Evolutionary conservation across 2,329 filamentous ascomycete species (phyloP).

Genomic region (Fusarium sp.): DNA sequence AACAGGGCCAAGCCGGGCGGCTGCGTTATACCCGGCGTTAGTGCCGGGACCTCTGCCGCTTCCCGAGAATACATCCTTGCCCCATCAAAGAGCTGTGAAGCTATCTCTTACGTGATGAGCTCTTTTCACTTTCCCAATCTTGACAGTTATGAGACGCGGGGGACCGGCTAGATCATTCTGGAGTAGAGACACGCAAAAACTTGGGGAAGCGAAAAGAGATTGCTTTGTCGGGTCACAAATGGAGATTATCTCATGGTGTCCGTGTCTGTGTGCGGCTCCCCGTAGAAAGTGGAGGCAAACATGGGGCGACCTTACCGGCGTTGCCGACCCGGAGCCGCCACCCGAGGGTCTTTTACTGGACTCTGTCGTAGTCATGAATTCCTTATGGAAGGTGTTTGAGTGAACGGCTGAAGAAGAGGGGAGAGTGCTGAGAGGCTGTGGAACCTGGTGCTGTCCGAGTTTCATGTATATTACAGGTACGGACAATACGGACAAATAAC

Average conservation of each 20-base stretch:
- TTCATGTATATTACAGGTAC: not conserved
- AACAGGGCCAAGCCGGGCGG: not conserved
- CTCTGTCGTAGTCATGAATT: not conserved
- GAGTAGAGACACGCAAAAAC: conserved; percentile 18
- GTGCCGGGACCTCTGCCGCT: not conserved
- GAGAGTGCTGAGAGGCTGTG: not conserved
- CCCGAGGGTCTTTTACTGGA: not conserved
- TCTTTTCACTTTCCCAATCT: not conserved
- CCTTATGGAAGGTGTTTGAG: not conserved
- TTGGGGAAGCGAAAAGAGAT: conserved; percentile 16
- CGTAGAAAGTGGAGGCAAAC: not conserved
- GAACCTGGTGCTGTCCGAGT: not conserved
- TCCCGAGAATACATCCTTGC: not conserved
- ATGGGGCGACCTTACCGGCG: not conserved
- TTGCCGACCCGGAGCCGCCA: conserved; percentile 2
- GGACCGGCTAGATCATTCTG: conserved; percentile 16
- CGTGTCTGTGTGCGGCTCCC: conserved; percentile 1
- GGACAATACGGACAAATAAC: not conserved
- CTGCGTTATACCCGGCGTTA: not conserved
- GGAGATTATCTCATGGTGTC: not conserved
- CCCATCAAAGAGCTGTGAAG: not conserved
- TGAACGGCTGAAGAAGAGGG: not conserved
- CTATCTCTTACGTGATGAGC: not conserved
- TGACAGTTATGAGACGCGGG: not conserved
- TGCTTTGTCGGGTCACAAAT: not conserved